Conservation (phyloP, 2,329 filamentous ascomycete genomes). For the Mycosphaerella sp. region DNA sequence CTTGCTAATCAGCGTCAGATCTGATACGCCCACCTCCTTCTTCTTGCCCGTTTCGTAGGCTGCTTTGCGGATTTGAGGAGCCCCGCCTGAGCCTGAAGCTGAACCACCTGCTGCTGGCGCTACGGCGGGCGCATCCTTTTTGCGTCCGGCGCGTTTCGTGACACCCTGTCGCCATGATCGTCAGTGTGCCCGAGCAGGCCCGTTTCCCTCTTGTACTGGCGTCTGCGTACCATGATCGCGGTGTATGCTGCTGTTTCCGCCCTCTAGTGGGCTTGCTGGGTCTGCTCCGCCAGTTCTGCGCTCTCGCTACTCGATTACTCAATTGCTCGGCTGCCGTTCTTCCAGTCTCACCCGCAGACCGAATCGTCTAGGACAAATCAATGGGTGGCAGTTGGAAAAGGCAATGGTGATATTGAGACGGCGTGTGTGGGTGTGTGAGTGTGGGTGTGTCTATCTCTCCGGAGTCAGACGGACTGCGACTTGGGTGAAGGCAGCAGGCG, state of each 20-base stretch:
- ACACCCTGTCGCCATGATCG: conserved; percentile 39
- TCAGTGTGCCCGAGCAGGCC: background rate
- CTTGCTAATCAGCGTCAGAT: conserved; percentile 95
- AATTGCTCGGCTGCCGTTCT: background rate
- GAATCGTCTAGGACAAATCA: no score
- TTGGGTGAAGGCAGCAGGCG: background rate
- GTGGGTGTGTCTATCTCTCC: background rate
- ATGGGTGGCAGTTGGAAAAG: background rate
- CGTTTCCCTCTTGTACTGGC: background rate
- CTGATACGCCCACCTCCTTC: conserved; percentile 98
- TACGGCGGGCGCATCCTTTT: conserved; percentile 46
- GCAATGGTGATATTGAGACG: no score
- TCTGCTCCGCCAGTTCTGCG: conserved; percentile 8
- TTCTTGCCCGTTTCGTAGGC: conserved; percentile 95
- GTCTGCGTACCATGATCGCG: conserved; percentile 3
- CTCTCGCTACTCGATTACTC: background rate
- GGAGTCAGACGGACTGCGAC: background rate
- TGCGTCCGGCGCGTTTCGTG: conserved; percentile 53
- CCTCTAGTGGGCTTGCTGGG: conserved; percentile 4
- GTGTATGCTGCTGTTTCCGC: background rate
- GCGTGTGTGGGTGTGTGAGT: no score
- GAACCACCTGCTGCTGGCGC: conserved; percentile 27
- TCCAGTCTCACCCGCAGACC: background rate
- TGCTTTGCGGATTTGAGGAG: conserved; percentile 82
- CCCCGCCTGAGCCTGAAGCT: conserved; percentile 38